phyloP scores from a whole-genome alignment of 306 rosid species.

The Quercus suber region DNA sequence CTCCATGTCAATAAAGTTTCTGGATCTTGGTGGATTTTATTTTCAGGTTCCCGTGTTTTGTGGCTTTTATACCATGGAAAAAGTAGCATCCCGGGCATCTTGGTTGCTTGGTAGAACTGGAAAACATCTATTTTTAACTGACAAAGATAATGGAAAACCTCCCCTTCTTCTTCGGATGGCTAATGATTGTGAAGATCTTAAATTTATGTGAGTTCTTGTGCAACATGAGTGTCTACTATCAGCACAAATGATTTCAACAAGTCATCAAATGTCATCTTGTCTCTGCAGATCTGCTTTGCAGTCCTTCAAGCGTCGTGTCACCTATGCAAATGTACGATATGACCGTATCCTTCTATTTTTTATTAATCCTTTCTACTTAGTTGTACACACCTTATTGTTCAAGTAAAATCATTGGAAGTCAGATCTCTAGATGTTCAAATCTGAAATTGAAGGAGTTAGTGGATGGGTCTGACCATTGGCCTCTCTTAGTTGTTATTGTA shows the following conservation, averaged over 20 bases:
- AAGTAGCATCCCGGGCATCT: slow-evolving; percentile 47
- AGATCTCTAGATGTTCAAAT: not conserved
- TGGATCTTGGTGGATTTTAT: slow-evolving; percentile 15
- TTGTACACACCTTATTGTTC: not conserved
- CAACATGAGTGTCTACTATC: not conserved
- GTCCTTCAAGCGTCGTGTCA: slow-evolving; percentile 75
- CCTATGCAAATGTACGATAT: slow-evolving; percentile 67
- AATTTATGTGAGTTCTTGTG: slow-evolving; percentile 57
- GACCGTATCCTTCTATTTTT: slow-evolving; percentile 70
- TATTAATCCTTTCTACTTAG: not conserved
- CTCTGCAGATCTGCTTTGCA: slow-evolving; percentile 75
- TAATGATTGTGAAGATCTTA: slow-evolving; percentile 58
- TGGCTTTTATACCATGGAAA: slow-evolving; percentile 68
- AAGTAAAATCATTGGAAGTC: not conserved
- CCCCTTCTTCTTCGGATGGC: slow-evolving; percentile 92
- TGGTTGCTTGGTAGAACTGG: slow-evolving; percentile 73
- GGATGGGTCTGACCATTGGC: not conserved
- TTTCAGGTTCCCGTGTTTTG: slow-evolving; percentile 74
- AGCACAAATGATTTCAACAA: slow-evolving; percentile 12
- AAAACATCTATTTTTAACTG: slow-evolving; percentile 70
- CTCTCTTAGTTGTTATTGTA: not conserved
- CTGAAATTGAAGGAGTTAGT: not conserved
- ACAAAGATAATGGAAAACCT: slow-evolving; percentile 52
- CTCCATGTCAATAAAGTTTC: slow-evolving; percentile 13
- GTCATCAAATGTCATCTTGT: slow-evolving; percentile 16